phyloP scores from a whole-genome alignment of 2,329 filamentous ascomycete genomes.

The Scytalidium sp. region DNA sequence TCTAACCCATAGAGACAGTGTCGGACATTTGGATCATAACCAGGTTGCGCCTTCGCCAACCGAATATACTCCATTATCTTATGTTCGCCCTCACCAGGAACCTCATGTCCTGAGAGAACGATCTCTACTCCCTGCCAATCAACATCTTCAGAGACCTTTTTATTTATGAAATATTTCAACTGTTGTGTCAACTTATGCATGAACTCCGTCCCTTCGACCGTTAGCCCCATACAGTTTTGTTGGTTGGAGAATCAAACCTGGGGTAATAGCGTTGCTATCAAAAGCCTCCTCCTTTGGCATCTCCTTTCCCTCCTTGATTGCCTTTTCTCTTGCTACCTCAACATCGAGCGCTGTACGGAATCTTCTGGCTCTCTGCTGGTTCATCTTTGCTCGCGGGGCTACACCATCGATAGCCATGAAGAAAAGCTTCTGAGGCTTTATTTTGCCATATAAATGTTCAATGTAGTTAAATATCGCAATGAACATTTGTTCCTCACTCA shows the following conservation, averaged over 20 bases:
- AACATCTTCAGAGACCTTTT: slow-evolving; percentile 94
- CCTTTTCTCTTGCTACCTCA: slow-evolving; percentile 88
- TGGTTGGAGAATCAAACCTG: slow-evolving; percentile 48
- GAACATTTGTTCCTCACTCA: slow-evolving; percentile 99
- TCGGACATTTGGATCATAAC: slow-evolving; percentile 88
- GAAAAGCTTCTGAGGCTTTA: slow-evolving; percentile 97
- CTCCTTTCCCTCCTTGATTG: slow-evolving; percentile 81
- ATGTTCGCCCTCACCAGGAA: slow-evolving; percentile 96
- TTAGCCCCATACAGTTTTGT: slow-evolving; percentile 19
- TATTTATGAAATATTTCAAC: slow-evolving; percentile 97
- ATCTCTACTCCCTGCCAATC: slow-evolving; percentile 98
- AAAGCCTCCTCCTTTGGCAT: slow-evolving; percentile 95
- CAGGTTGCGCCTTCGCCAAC: slow-evolving; percentile 90
- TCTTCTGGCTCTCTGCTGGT: slow-evolving; percentile 92
- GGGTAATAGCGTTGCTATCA: slow-evolving; percentile 98
- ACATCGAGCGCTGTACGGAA: slow-evolving; percentile 93
- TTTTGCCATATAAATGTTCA: slow-evolving; percentile 96
- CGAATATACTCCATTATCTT: slow-evolving; percentile 99
- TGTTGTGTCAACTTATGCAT: slow-evolving; percentile 96
- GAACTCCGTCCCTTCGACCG: slow-evolving; percentile 68
- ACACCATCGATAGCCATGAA: slow-evolving; percentile 99
- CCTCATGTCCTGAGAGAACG: slow-evolving; percentile 94
- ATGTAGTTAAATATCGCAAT: slow-evolving; percentile 99
- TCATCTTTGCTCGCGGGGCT: slow-evolving; percentile 98
- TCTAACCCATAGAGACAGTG: slow-evolving; percentile 97